Evolutionary conservation across 2,329 filamentous ascomycete genomes (phyloP).

Genomic region (Aspergillus unguis): DNA sequence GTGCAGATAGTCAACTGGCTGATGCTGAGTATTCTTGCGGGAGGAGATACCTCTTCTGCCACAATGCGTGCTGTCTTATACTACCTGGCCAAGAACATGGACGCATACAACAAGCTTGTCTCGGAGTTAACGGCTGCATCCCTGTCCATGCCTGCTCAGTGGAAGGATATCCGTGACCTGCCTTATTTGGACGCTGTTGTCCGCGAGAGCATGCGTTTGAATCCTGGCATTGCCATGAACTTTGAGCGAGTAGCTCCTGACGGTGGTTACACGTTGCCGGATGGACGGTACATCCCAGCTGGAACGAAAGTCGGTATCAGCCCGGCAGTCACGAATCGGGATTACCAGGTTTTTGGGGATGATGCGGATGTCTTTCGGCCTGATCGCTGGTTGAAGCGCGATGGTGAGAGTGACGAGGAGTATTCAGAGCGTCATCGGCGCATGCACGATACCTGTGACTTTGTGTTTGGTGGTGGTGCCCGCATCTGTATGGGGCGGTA

Average conservation of each 20-base stretch:
- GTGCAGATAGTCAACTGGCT: conserved; percentile 26
- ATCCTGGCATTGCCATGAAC: conserved; percentile 48
- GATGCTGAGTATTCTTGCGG: conserved; percentile 30
- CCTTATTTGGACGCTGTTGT: conserved; percentile 52
- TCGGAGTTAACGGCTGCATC: conserved; percentile 6
- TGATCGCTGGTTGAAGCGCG: conserved; percentile 47
- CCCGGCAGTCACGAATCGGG: conserved; percentile 35
- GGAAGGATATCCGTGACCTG: conserved; percentile 14
- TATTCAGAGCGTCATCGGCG: conserved; percentile 33
- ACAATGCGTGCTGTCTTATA: conserved; percentile 33
- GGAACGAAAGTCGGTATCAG: conserved; percentile 37
- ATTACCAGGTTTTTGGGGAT: conserved; percentile 44
- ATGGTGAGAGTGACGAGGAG: conserved; percentile 32
- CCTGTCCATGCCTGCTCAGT: conserved; percentile 7
- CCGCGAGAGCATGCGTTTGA: conserved; percentile 51
- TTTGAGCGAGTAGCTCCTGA: conserved; percentile 52
- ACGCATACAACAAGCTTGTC: conserved; percentile 4
- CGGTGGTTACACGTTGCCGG: conserved; percentile 27
- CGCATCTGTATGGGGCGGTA: conserved; percentile 57
- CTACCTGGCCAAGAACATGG: conserved; percentile 26
- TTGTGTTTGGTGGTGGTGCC: conserved; percentile 52
- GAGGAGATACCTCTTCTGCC: conserved; percentile 37
- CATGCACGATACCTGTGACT: conserved; percentile 39
- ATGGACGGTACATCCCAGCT: conserved; percentile 33
- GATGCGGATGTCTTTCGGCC: conserved; percentile 48